Evolutionary conservation across 192 early-diverging fungal genomes (phyloP), one percentile per base, ranked within the genome.

Genomic region (Phycomyces blakesleeanus): DNA sequence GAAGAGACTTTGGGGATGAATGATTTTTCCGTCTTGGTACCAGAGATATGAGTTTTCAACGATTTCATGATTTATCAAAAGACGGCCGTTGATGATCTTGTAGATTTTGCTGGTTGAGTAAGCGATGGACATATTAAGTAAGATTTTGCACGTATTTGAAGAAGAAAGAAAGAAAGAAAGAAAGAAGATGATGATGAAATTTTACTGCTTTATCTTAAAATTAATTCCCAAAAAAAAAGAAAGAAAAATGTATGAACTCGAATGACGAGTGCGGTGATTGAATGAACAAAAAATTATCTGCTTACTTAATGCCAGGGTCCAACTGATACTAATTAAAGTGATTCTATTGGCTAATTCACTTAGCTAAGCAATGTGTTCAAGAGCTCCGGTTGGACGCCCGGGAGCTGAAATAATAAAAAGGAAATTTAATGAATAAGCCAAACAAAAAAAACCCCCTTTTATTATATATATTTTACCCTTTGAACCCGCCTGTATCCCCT

Each of bases 21-120:
- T 86, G 63, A 93, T 91, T 68, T 87, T 88, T 57, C 91, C 89
- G 59, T 82, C 75, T 53, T 87, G 86, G 47, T 91, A 79, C 77
- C 88, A 93, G 40, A 93, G 73, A 29, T 81, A 82, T 25, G 83
- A 80, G 68, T 91, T 78, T 49, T 86, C 78, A n/a, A 89, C 77
- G 59, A 93, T 85, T 65, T 81, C 63, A 67, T 90, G 89, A 70
- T 90, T 78, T n/a, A 83, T 75, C 39, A 93, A 80, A 52, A 93
- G 71, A 47, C 87, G 81, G 61, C 82, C 87, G 80, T 91, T 91
- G 64, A 85, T 81, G 44, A 93, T 87, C 76, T 91, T 89, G 16
- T 77, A 83, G 52, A 91, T 72, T 51, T 66, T 77, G 34, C 34
- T 49, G 49, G n/a, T 62, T 1, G 58, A 39, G 8, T 42, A 15